Percentiles rank a stretch among this genome's conserved stretches.
These are phyloP conservation scores for Fusarium nygamai DNA, from an alignment of 2,329 filamentous ascomycete genomes.

Conservation along the genomic window DNA sequence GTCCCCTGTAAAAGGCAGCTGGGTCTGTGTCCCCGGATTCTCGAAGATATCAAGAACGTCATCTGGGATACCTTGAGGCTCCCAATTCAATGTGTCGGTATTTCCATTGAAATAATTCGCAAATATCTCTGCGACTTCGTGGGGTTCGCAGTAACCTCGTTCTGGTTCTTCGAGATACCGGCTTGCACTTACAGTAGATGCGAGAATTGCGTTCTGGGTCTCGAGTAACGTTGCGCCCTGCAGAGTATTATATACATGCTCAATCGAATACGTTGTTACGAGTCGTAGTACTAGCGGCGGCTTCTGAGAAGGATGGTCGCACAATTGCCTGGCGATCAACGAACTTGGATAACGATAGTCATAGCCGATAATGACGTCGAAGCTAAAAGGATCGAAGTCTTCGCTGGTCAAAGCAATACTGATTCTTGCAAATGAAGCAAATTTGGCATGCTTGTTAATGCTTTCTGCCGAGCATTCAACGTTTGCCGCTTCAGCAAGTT, in stretches of 20 bases:
- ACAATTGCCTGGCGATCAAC: constrained; percentile 37
- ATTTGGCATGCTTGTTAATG: constrained; percentile 39
- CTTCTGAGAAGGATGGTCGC: constrained; percentile 33
- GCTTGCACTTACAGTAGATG: constrained; percentile 49
- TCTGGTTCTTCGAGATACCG: constrained; percentile 55
- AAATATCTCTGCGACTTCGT: constrained; percentile 60
- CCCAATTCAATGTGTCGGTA: constrained; percentile 55
- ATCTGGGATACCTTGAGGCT: constrained; percentile 58
- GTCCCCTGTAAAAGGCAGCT: constrained; percentile 34
- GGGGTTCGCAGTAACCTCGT: constrained; percentile 52
- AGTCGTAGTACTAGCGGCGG: constrained; percentile 60
- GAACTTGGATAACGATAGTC: constrained; percentile 60
- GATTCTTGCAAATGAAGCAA: constrained; percentile 53
- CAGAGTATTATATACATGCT: constrained; percentile 62
- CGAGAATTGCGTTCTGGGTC: constrained; percentile 58
- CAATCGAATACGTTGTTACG: constrained; percentile 62
- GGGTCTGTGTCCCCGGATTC: constrained; percentile 50
- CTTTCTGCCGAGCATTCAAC: constrained; percentile 49
- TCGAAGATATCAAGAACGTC: constrained; percentile 60
- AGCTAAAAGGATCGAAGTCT: constrained; percentile 50
- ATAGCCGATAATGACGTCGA: constrained; percentile 64
- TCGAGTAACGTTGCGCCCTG: constrained; percentile 52
- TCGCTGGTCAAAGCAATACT: constrained; percentile 55
- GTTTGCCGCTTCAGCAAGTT: constrained; percentile 55
- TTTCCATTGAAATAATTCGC: constrained; percentile 54